These are phyloP conservation scores for Pichia gijzeniarum DNA, from an alignment of 805 yeast species.

Conservation along the genomic window DNA sequence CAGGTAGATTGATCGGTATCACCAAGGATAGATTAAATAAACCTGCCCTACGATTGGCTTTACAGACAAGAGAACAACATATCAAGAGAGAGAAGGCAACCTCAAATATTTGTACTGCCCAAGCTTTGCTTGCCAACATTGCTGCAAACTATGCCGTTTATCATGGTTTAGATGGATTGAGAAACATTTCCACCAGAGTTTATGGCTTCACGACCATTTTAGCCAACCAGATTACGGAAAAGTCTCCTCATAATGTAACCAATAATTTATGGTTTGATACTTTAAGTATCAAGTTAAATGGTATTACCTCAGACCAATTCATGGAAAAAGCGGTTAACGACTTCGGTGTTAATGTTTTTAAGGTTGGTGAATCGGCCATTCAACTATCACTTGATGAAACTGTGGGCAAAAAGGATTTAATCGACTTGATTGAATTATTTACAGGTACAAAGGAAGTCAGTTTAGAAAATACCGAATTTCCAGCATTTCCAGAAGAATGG, in stretches of 20 bases:
- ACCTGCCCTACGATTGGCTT: slow-evolving; percentile 83
- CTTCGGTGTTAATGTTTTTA: slow-evolving; percentile 71
- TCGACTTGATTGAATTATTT: slow-evolving; percentile 53
- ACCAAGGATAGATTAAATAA: slow-evolving; percentile 88
- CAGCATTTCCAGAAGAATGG: slow-evolving; percentile 43
- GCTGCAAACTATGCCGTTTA: slow-evolving; percentile 94
- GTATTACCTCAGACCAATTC: slow-evolving; percentile 49
- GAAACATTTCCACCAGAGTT: slow-evolving; percentile 68
- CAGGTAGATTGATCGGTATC: slow-evolving; percentile 92
- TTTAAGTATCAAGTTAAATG: slow-evolving; percentile 53
- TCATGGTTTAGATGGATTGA: slow-evolving; percentile 88
- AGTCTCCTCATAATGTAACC: slow-evolving; percentile 40
- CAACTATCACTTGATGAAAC: slow-evolving; percentile 92
- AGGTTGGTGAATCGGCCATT: slow-evolving; percentile 52
- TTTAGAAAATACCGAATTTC: slow-evolving; percentile 31
- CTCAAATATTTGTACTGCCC: slow-evolving; percentile 96
- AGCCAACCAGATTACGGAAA: slow-evolving; percentile 47
- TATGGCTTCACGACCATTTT: slow-evolving; percentile 67
- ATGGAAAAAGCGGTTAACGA: slow-evolving; percentile 49
- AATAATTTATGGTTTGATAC: slow-evolving; percentile 72
- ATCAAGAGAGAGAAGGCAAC: slow-evolving; percentile 97
- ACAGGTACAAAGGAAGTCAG: slow-evolving; percentile 32
- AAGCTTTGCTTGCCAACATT: slow-evolving; percentile 91
- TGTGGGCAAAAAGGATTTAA: slow-evolving; percentile 55
- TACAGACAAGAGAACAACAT: slow-evolving; percentile 98